phyloP scores from a whole-genome alignment of 1,284 basidiomycete genomes.

The Austroboletus novae-zelandiae region DNA sequence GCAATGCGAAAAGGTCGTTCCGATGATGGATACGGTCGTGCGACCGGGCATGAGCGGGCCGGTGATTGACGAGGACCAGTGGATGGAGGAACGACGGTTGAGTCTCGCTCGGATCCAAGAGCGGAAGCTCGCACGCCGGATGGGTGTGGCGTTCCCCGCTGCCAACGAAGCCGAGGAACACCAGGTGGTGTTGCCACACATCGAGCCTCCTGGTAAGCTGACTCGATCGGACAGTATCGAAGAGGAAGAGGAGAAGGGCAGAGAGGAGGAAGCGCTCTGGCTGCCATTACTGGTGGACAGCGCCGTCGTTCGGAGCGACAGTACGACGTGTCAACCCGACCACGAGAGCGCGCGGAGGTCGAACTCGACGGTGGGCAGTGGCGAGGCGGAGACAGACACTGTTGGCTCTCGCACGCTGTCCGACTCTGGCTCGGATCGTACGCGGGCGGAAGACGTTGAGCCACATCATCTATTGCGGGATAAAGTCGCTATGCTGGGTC shows the following conservation, averaged over 20 bases:
- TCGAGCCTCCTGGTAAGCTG: slow-evolving; percentile 27
- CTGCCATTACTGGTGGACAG: neutral
- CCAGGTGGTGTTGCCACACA: slow-evolving; percentile 20
- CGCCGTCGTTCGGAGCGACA: slow-evolving; percentile 3
- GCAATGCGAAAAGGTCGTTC: slow-evolving; percentile 20
- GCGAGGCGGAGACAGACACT: slow-evolving; percentile 22
- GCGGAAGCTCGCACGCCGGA: slow-evolving; percentile 33
- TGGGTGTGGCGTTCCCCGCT: slow-evolving; percentile 27
- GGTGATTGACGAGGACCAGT: slow-evolving; percentile 38
- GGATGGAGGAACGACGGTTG: slow-evolving; percentile 44
- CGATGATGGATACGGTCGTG: slow-evolving; percentile 3
- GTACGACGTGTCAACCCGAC: slow-evolving; percentile 1
- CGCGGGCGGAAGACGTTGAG: slow-evolving; percentile 23
- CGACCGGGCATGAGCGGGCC: slow-evolving; percentile 18
- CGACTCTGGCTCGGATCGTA: slow-evolving; percentile 28
- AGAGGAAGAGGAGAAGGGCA: slow-evolving; percentile 27
- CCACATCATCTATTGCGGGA: slow-evolving; percentile 26
- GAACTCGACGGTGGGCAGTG: slow-evolving; percentile 12
- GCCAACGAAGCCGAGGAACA: slow-evolving; percentile 10
- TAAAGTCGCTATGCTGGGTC: slow-evolving; percentile 26
- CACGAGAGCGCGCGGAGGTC: slow-evolving; percentile 3
- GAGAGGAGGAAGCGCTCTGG: slow-evolving; percentile 2
- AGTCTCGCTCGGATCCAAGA: slow-evolving; percentile 41
- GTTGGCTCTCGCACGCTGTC: slow-evolving; percentile 27
- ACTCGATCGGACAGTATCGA: slow-evolving; percentile 34